Conservation (phyloP, 2,329 filamentous ascomycete genomes). For the Septoria petroselini region DNA sequence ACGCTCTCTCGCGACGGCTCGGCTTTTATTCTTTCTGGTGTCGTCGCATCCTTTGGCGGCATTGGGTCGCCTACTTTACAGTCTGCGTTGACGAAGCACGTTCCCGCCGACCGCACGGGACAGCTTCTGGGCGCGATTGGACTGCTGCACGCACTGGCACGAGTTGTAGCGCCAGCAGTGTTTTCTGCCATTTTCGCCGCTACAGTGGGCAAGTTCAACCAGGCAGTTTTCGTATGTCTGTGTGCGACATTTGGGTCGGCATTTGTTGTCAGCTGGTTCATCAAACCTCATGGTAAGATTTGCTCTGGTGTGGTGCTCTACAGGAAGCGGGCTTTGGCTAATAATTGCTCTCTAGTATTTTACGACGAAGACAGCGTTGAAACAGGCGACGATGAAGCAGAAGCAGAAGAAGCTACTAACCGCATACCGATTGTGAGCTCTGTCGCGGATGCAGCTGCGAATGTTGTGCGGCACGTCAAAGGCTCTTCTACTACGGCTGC, state of each 20-base stretch:
- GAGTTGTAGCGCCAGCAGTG: conserved; percentile 73
- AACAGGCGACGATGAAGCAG: conserved; percentile 15
- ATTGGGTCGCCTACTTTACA: conserved; percentile 83
- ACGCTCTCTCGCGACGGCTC: conserved; percentile 59
- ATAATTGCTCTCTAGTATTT: conserved; percentile 16
- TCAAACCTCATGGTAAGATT: conserved; percentile 70
- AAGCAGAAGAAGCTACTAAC: neutral
- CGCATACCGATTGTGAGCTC: conserved; percentile 17
- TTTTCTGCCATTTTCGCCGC: conserved; percentile 84
- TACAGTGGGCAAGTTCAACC: conserved; percentile 74
- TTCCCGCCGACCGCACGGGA: conserved; percentile 76
- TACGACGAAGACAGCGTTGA: conserved; percentile 24
- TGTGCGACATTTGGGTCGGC: conserved; percentile 63
- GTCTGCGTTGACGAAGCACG: conserved; percentile 82
- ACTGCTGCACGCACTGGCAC: conserved; percentile 75
- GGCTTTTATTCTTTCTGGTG: conserved; percentile 68
- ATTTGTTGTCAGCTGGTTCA: conserved; percentile 64
- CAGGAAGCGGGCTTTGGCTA: neutral
- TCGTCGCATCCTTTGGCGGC: conserved; percentile 73
- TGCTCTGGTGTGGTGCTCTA: neutral
- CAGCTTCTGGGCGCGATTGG: conserved; percentile 86
- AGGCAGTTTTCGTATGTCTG: conserved; percentile 79
- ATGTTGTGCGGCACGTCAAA: neutral
- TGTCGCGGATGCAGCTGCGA: conserved; percentile 5
- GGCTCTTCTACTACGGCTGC: conserved; percentile 7